Evolutionary conservation across 2,329 filamentous ascomycete genomes (phyloP), one percentile per base, ranked within the genome.

Genomic region (Cryphonectria nitschkei): DNA sequence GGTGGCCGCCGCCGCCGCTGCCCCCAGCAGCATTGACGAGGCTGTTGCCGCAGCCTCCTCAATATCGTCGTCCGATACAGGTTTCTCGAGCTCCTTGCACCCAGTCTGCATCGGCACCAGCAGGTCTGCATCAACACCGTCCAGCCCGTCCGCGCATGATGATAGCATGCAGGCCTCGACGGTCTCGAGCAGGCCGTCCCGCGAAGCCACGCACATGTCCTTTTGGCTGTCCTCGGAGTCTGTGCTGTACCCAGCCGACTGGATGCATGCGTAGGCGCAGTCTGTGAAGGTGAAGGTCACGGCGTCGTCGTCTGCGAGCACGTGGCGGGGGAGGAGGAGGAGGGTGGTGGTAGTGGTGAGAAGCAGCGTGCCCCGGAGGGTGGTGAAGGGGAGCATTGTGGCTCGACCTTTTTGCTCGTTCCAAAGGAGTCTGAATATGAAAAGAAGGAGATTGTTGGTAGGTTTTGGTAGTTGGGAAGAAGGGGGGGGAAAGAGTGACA

Each of bases 51-150:
- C 65, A 29, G 72, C 72, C 14, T 54, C 68, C 13, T 66, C 64
- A 26, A 72, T 70, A 4, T 69, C 70, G 0, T 67, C 63, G 29
- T 68, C 70, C 41, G 67, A 65, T 13, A 73, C 65, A 41, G 72
- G 67, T 56, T 69, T 64, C 52, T 69, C 70, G 11, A 73, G 67
- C n/a, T 68, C 67, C 32, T 71, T 63, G 43, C 72, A 73, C 34
- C 72, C 72, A 0, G 54, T 50, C 32, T 73, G 70, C 70, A 73
- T 72, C 3, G 72, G 72, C 26, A 29, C 60, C 60, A 73, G 43
- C 14, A 73, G 70, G 34, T 64, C 68, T 14, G 65, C 11, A 7
- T 68, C 72, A 26, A 70, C 26, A 39, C 43, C 16, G 9, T 56
- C 26, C 3, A 70, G 52, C 1, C 68, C 70, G 37, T 70, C 70